Conservation (phyloP, 176 grass and related monocot genomes). For the Oropetium thomaeum region DNA sequence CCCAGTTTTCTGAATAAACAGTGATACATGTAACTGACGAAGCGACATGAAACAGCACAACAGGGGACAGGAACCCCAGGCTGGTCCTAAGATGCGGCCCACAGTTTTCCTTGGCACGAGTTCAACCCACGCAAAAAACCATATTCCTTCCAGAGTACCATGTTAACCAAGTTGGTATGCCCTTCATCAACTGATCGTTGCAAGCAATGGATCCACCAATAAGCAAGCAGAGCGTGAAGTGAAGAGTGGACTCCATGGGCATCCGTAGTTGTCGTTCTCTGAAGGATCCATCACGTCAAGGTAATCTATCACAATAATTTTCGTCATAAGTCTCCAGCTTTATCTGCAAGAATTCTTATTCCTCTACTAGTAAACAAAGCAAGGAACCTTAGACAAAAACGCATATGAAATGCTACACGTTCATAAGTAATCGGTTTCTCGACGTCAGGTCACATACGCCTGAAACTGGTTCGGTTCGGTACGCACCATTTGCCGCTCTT, state of each 20-base stretch:
- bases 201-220: conserved; percentile 2
- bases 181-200: not conserved
- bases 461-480: no score
- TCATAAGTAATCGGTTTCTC: not conserved
- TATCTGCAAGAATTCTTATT: conserved; percentile 13
- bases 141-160: no score
- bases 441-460: not conserved
- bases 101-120: not conserved
- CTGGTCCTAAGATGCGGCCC: not conserved
- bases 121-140: no score
- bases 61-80: not conserved
- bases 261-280: not conserved
- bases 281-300: not conserved
- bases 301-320: not conserved
- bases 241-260: not conserved
- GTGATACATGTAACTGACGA: not conserved
- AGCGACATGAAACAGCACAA: not conserved
- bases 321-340: not conserved
- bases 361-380: not conserved
- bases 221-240: not conserved
- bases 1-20: not conserved
- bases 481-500: no score
- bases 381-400: not conserved
- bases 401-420: not conserved
- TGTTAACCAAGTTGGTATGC: no score